Percentiles rank a stretch among this genome's conserved stretches.
Conservation (phyloP, 1,284 basidiomycete genomes). For the Apiotrichum brassicae region DNA sequence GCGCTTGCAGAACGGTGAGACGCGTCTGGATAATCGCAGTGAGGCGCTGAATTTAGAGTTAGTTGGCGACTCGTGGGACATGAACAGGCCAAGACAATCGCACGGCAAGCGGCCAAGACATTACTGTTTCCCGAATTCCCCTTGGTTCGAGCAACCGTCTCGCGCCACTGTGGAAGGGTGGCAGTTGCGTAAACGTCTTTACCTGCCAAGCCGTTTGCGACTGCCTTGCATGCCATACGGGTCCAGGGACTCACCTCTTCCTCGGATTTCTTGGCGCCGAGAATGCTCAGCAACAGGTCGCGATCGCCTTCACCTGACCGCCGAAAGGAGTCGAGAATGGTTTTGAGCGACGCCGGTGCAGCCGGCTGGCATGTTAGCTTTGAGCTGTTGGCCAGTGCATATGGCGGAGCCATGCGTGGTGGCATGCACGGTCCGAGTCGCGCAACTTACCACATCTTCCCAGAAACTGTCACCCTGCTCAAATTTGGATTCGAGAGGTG, state of each 20-base stretch:
- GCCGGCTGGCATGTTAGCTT: constrained; percentile 25
- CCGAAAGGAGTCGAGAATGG: constrained; percentile 75
- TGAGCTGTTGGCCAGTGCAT: not conserved
- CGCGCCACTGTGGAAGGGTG: too few relatives aligned
- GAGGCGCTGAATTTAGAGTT: constrained; percentile 26
- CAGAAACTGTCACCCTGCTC: constrained; percentile 34
- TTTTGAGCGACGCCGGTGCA: constrained; percentile 69
- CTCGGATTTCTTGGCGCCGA: constrained; percentile 81
- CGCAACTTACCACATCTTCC: constrained; percentile 39
- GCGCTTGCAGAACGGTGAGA: constrained; percentile 41
- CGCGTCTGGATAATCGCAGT: constrained; percentile 43
- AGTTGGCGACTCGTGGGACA: not conserved
- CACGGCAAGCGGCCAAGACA: not conserved
- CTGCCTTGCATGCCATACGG: too few relatives aligned
- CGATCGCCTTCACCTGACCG: constrained; percentile 79
- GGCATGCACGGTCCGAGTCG: not conserved
- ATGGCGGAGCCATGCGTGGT: not conserved
- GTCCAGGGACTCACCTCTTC: constrained; percentile 50
- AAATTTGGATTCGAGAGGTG: constrained; percentile 28
- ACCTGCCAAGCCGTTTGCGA: too few relatives aligned
- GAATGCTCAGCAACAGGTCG: constrained; percentile 77
- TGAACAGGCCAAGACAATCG: not conserved
- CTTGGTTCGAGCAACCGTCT: too few relatives aligned
- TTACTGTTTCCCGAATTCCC: not conserved
- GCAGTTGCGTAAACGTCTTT: too few relatives aligned